Percentiles rank a stretch among this genome's conserved stretches.
Conservation (phyloP, 257 asterid genomes). For the Salvia miltiorrhiza region DNA sequence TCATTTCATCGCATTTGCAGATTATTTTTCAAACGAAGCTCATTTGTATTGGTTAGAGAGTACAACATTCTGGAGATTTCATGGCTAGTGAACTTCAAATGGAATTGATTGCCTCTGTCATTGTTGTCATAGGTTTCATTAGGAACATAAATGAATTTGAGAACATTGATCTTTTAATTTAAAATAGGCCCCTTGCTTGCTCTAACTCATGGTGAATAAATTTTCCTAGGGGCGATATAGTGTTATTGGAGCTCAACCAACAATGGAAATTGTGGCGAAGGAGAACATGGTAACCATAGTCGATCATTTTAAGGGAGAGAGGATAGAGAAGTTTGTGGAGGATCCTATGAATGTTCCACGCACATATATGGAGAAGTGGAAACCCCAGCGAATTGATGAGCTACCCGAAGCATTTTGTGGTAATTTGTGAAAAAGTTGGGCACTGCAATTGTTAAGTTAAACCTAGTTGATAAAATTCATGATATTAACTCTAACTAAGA, state of each 20-base stretch:
- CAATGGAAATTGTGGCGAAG: conserved; percentile 91
- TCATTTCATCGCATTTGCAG: conserved; percentile 9
- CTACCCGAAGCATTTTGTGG: conserved; percentile 97
- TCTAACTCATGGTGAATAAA: conserved; percentile 29
- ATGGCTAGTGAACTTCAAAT: neutral
- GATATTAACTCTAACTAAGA: neutral
- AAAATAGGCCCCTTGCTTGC: conserved; percentile 6
- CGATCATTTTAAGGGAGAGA: conserved; percentile 66
- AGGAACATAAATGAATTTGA: neutral
- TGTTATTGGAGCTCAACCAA: conserved; percentile 93
- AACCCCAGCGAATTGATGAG: conserved; percentile 82
- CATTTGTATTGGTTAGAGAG: conserved; percentile 3
- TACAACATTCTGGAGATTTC: neutral
- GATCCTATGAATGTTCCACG: conserved; percentile 93
- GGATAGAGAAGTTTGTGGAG: conserved; percentile 62
- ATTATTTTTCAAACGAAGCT: neutral
- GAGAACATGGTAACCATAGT: conserved; percentile 76
- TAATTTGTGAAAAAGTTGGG: conserved; percentile 29
- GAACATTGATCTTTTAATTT: conserved; percentile 4
- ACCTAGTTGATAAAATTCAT: conserved; percentile 6
- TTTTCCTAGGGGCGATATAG: conserved; percentile 83
- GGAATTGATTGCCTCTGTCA: too few relatives aligned
- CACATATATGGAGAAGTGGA: conserved; percentile 85
- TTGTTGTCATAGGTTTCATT: neutral
- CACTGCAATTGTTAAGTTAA: neutral